phyloP scores from a whole-genome alignment of 2,329 filamentous ascomycete species.

The Metarhizium guizhouense region DNA sequence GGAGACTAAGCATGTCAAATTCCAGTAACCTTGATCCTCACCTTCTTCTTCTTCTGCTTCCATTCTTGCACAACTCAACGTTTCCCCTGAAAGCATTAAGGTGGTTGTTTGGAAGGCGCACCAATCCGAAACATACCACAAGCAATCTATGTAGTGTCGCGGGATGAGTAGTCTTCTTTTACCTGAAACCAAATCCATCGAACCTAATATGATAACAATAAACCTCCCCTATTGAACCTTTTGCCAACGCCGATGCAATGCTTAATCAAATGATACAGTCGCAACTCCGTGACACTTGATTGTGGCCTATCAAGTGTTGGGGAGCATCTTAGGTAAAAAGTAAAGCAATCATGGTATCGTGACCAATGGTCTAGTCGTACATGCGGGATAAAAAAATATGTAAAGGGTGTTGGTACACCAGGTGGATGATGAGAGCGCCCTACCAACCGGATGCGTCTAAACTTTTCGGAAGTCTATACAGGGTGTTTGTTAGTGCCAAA shows the following conservation, averaged over 20 bases:
- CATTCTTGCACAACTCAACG: constrained; percentile 12
- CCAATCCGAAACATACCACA: constrained; percentile 14
- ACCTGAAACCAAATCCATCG: constrained; percentile 21
- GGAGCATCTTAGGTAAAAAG: background rate
- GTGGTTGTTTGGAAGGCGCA: constrained; percentile 9
- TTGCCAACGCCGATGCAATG: constrained; percentile 52
- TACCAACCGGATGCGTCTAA: constrained; percentile 21
- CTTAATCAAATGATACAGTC: constrained; percentile 33
- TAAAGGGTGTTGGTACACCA: constrained; percentile 11
- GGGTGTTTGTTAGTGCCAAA: background rate
- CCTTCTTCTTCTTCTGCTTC: background rate
- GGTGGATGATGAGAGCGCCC: constrained; percentile 2
- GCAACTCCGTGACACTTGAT: constrained; percentile 10
- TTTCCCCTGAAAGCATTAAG: constrained; percentile 22
- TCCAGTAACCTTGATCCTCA: background rate
- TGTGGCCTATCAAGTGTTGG: constrained; percentile 16
- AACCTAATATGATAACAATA: constrained; percentile 13
- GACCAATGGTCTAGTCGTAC: constrained; percentile 34
- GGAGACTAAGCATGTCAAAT: background rate
- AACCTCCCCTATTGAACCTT: constrained; percentile 22
- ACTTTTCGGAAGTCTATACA: constrained; percentile 48
- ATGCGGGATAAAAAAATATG: constrained; percentile 17
- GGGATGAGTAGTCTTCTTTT: constrained; percentile 29
- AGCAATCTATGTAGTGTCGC: constrained; percentile 33
- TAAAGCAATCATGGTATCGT: constrained; percentile 39